Base-by-base conservation (phyloP, 495 filamentous ascomycete genomes). In the Aspergillus sclerotiicarbonarius region DNA sequence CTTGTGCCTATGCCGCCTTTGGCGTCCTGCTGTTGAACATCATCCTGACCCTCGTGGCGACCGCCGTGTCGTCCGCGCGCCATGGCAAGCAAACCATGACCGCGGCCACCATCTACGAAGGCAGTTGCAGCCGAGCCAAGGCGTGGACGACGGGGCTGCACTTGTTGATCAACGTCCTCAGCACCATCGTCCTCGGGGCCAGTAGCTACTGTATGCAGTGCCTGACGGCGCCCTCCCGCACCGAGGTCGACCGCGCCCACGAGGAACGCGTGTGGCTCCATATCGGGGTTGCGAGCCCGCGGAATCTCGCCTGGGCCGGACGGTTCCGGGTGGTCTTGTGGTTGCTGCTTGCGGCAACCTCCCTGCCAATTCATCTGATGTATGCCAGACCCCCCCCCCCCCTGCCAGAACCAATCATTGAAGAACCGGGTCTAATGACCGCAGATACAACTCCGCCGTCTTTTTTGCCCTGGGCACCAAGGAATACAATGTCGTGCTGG, bases 131-230 rank as follows among this genome's bases (percentile, higher is more conserved):
- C 9, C 15, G 13, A 5, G 32, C 57, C 0, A 54, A 54, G 33
- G 29, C 37, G 16, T 59, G 51, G 51, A 49, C 57, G 32, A 59
- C 57, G 31, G 57, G 57, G 6, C 9, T 59, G 16, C 57, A 59
- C 25, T 32, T 59, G 3, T 20, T 54, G 13, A 59, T 59, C 19
- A 59, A 59, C 33, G 29, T 59, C 0, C 43, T 59, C 3, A 54
- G 57, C 43, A 54, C 57, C 16, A 20, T 39, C 31, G 31, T 59
- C 18, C 45, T 59, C 8, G 57, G 43, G 7, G 57, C 51, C 19
- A 59, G 57, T 20, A 59, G 53, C 57, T 59, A 59, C 51, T 53
- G 51, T 25, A 54, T 59, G 57, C 57, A 59, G n/a, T 59, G 57
- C 25, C 57, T 59, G 15, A 44, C 19, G 4, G 37, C 57, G 13